A percentile compares a stretch with the other conserved stretches of the same genome.
Evolutionary conservation across 352 stramenopile genomes (phyloP).

Genomic region (Globisporangium cystogenes): DNA sequence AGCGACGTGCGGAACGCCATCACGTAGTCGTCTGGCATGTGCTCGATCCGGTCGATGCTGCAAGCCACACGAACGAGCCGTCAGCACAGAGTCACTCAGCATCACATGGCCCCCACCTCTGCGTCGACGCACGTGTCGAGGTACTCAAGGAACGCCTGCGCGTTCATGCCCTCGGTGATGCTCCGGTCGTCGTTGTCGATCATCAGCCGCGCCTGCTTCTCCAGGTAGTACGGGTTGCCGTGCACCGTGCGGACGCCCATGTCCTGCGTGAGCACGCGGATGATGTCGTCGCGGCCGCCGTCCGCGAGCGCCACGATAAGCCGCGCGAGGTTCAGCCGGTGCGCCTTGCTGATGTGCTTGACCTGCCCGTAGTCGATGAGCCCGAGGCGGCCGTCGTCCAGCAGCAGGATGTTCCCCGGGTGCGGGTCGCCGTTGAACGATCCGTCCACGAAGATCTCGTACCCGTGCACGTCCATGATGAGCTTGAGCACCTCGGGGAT

Average conservation of each 20-base stretch:
- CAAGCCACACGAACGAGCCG: background rate
- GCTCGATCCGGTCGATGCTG: constrained; percentile 75
- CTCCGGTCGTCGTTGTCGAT: constrained; percentile 82
- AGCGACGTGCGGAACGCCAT: constrained; percentile 86
- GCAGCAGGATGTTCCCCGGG: constrained; percentile 89
- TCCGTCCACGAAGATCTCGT: constrained; percentile 92
- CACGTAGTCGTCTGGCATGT: constrained; percentile 83
- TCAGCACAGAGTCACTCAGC: too few relatives aligned
- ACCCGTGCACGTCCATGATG: constrained; percentile 87
- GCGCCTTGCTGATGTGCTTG: constrained; percentile 73
- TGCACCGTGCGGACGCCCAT: constrained; percentile 75
- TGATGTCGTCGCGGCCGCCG: constrained; percentile 66
- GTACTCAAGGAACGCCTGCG: constrained; percentile 82
- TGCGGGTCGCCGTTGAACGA: constrained; percentile 91
- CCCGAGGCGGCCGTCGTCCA: constrained; percentile 85
- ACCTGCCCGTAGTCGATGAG: constrained; percentile 93
- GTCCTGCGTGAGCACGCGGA: constrained; percentile 64
- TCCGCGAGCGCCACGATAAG: constrained; percentile 82
- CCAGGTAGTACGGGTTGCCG: constrained; percentile 77
- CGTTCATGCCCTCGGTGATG: constrained; percentile 81
- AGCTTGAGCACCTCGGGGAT: constrained; percentile 80
- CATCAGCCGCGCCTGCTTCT: constrained; percentile 81
- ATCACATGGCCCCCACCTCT: too few relatives aligned
- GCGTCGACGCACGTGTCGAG: constrained; percentile 78
- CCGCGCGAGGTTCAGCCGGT: constrained; percentile 68